Evolutionary conservation across 345 rosid species (phyloP), one percentile per base, ranked within the genome.

Genomic region (Reutealis trisperma): DNA sequence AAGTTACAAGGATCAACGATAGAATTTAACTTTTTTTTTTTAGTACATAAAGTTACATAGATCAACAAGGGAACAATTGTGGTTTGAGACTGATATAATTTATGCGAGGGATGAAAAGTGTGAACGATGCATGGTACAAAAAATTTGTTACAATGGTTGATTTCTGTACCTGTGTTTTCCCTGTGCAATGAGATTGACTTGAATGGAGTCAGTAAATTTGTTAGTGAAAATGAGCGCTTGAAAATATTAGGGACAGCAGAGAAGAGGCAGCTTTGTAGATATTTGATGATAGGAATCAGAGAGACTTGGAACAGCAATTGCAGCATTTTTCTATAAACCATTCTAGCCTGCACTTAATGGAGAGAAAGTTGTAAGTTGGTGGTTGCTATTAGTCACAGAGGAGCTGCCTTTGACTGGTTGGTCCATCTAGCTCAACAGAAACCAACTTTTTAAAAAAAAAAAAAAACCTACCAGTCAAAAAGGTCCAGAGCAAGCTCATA

Each of bases 271-370:
- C 16, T 64, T 21, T 55, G 37, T 21, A 41, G 30, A 15, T 45
- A 5, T 21, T 41, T 14, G 76, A 44, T 12, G 58, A 25, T 6
- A 47, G 37, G 57, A 54, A 25, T 65, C 44, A 70, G 27, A 21
- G 9, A 66, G 69, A 62, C 80, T 62, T 72, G 30, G 85, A 68
- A 41, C 78, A 64, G 75, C 82, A 86, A 15, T 72, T 61, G 83
- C 87, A 84, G 83, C 89, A 86, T 70, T 86, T 83, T 76, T 75
- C 49, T 52, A 83, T 2, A 61, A 88, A 37, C 90, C 90, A 88
- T 12, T 81, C 81, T 41, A 84, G 63, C 90, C 90, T 88, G 86
- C 37, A 47, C 64, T 54, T 37, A 59, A 60, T 0, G 14, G 41
- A 12, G 8, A 58, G 2, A 66, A 15, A 70, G 1, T 9, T 18